These are phyloP conservation scores for Kodamaea ohmeri DNA, from an alignment of 1,139 yeast species.

Conservation along the genomic window DNA sequence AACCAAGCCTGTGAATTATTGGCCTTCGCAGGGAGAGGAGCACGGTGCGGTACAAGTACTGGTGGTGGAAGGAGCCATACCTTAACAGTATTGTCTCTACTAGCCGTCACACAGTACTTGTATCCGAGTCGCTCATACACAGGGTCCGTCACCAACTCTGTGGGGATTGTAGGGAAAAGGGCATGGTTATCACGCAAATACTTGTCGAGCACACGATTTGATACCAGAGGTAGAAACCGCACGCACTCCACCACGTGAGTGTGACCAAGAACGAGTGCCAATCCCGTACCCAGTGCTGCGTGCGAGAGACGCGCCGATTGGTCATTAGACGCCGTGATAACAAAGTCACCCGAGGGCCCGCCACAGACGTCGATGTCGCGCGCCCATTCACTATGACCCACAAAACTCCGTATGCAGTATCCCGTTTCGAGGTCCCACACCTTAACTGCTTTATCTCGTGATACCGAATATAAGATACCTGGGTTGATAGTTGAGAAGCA, in stretches of 20 bases:
- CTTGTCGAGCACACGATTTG: conserved; percentile 51
- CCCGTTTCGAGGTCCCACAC: conserved; percentile 79
- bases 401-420: conserved; percentile 60
- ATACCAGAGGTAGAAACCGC: conserved; percentile 57
- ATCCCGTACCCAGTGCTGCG: conserved; percentile 64
- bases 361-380: conserved; percentile 52
- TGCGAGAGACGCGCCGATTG: conserved; percentile 67
- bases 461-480: conserved; percentile 57
- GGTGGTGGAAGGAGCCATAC: conserved; percentile 79
- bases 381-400: conserved; percentile 91
- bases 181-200: conserved; percentile 35
- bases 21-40: conserved; percentile 52
- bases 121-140: conserved; percentile 43
- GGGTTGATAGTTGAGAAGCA: conserved; percentile 46
- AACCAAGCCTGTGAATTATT: conserved; percentile 61
- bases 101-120: conserved; percentile 73
- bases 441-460: conserved; percentile 72
- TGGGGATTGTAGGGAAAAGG: conserved; percentile 36
- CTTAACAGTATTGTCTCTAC: conserved; percentile 73
- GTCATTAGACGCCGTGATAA: conserved; percentile 80
- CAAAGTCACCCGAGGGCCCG: conserved; percentile 47
- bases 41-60: conserved; percentile 47
- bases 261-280: conserved; percentile 71
- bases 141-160: conserved; percentile 27
- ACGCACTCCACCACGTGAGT: conserved; percentile 80